phyloP scores from a whole-genome alignment of 768 basidiomycete species.

The Krasilnikovozyma curviuscula region DNA sequence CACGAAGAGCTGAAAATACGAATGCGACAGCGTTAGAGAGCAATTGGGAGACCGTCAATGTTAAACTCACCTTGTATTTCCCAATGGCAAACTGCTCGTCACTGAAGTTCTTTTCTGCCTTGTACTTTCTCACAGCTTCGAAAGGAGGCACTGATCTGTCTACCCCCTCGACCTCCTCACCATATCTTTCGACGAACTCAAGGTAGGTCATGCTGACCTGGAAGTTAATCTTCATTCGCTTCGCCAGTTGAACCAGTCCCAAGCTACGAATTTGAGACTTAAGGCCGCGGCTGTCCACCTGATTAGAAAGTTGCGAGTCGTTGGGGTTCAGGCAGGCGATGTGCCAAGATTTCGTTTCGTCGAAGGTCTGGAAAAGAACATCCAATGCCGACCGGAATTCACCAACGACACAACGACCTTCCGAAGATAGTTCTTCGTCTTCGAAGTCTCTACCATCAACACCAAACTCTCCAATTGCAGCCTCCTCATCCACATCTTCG shows the following conservation, averaged over 20 bases:
- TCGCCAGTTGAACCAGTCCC: conserved; percentile 59
- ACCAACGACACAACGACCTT: conserved; percentile 56
- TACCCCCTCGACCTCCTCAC: conserved; percentile 39
- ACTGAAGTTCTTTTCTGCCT: conserved; percentile 31
- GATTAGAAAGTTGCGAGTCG: conserved; percentile 82
- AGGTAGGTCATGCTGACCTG: conserved; percentile 67
- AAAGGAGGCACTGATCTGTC: neutral
- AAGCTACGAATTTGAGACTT: conserved; percentile 75
- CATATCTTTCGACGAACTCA: conserved; percentile 74
- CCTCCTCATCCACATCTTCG: conserved; percentile 31
- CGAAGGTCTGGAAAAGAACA: conserved; percentile 65
- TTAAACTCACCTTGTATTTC: conserved; percentile 48
- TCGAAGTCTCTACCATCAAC: conserved; percentile 18
- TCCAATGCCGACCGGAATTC: conserved; percentile 73
- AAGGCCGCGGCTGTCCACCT: conserved; percentile 75
- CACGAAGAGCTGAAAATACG: conserved; percentile 51
- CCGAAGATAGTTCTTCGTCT: conserved; percentile 20
- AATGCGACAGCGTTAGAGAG: neutral
- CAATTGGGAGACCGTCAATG: neutral
- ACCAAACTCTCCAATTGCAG: conserved; percentile 22
- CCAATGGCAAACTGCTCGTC: conserved; percentile 66
- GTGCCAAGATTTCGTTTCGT: conserved; percentile 78
- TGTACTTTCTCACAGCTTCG: conserved; percentile 13
- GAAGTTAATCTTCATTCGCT: conserved; percentile 44
- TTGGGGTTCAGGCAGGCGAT: conserved; percentile 88